Conservation (phyloP, 805 yeast species). For the Metschnikowia lochheadii region DNA sequence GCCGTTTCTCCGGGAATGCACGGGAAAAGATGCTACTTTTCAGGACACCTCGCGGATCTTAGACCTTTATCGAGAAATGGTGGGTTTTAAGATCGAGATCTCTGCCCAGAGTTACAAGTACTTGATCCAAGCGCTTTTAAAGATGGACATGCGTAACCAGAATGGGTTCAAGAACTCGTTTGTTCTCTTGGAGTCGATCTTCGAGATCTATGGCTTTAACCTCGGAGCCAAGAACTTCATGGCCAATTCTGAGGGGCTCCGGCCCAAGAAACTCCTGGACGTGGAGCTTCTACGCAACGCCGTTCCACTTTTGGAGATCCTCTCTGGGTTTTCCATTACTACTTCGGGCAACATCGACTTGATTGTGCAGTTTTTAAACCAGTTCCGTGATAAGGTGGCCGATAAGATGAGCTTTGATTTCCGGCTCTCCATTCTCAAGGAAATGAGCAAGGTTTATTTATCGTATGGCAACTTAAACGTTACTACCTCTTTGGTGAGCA, state of each 20-base stretch:
- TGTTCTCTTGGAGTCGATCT: conserved; percentile 27
- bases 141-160: conserved; percentile 22
- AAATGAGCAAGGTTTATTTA: conserved; percentile 29
- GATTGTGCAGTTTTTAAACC: conserved; percentile 27
- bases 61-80: conserved; percentile 34
- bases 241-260: neutral
- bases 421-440: conserved; percentile 23
- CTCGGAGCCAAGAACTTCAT: conserved; percentile 3
- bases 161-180: conserved; percentile 25
- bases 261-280: conserved; percentile 4
- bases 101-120: conserved; percentile 28
- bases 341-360: conserved; percentile 20
- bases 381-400: conserved; percentile 22
- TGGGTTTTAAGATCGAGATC: conserved; percentile 19
- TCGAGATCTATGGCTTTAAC: conserved; percentile 30
- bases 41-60: conserved; percentile 24
- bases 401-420: conserved; percentile 21
- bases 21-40: conserved; percentile 13
- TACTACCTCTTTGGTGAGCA: conserved; percentile 22
- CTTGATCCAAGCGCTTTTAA: conserved; percentile 29
- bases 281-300: conserved; percentile 16
- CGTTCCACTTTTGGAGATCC: conserved; percentile 23
- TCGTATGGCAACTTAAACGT: conserved; percentile 20
- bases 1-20: conserved; percentile 27
- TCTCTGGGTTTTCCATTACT: conserved; percentile 22